Conservation (phyloP, 2,329 filamentous ascomycete genomes). For the Zymoseptoria pseudotritici region DNA sequence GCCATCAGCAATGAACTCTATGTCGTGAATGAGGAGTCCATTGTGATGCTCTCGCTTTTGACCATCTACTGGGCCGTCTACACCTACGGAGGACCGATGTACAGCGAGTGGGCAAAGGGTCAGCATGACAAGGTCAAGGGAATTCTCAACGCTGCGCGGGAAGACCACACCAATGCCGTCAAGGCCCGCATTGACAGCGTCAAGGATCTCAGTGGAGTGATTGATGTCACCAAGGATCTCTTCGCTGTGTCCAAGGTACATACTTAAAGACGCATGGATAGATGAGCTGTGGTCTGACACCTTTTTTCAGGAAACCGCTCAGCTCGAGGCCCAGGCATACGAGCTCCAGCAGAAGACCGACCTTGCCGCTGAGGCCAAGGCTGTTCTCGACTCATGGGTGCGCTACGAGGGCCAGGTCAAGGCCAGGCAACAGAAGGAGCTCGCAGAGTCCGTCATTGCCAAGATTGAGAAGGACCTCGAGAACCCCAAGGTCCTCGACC, state of each 20-base stretch:
- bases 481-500: slow-evolving; percentile 93
- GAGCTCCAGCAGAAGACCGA: slow-evolving; percentile 96
- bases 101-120: slow-evolving; percentile 82
- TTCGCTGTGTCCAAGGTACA: slow-evolving; percentile 96
- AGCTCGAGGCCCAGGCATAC: slow-evolving; percentile 90
- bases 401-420: slow-evolving; percentile 98
- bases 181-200: slow-evolving; percentile 91
- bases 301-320: slow-evolving; percentile 78
- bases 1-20: slow-evolving; percentile 99
- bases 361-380: slow-evolving; percentile 85
- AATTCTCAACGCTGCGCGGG: slow-evolving; percentile 88
- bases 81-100: slow-evolving; percentile 88
- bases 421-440: slow-evolving; percentile 95
- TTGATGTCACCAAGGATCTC: slow-evolving; percentile 93
- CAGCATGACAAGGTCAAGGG: slow-evolving; percentile 89
- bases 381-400: slow-evolving; percentile 95
- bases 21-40: slow-evolving; percentile 97
- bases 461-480: slow-evolving; percentile 99
- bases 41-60: slow-evolving; percentile 86
- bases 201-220: slow-evolving; percentile 85
- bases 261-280: neutral
- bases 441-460: slow-evolving; percentile 84
- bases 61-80: slow-evolving; percentile 87
- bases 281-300: neutral
- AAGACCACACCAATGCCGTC: slow-evolving; percentile 92